phyloP scores from a whole-genome alignment of 2,329 filamentous ascomycete genomes.

The Cordyceps militaris region DNA sequence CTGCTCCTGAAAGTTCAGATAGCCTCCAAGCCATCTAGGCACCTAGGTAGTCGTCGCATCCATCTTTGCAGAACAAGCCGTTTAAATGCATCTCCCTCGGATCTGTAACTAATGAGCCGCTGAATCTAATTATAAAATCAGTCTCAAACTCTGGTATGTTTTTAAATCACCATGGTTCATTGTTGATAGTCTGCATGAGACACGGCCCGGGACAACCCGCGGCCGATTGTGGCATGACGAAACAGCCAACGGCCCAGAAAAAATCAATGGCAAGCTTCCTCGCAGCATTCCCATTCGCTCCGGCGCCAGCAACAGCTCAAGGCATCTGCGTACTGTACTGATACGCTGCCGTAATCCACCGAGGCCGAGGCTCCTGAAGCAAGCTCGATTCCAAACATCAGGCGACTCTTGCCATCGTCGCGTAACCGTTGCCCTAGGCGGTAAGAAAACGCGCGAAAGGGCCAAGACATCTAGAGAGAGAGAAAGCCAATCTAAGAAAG shows the following conservation, averaged over 20 bases:
- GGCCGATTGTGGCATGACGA: conserved; percentile 2
- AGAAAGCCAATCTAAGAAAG: background rate
- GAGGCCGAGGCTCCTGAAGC: conserved; percentile 3
- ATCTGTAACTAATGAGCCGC: too few relatives aligned
- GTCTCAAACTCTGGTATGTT: background rate
- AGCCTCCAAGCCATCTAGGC: too few relatives aligned
- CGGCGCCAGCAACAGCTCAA: background rate
- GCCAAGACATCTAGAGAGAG: background rate
- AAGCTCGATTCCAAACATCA: background rate
- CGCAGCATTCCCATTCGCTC: conserved; percentile 4
- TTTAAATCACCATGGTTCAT: background rate
- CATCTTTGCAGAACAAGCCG: too few relatives aligned
- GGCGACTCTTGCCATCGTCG: too few relatives aligned
- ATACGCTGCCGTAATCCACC: conserved; percentile 4
- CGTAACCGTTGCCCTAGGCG: background rate
- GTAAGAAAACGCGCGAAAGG: background rate
- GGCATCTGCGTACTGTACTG: background rate
- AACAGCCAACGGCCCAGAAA: conserved; percentile 3
- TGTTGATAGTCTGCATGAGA: background rate
- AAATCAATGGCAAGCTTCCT: background rate
- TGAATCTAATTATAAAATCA: too few relatives aligned
- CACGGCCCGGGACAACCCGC: conserved; percentile 8
- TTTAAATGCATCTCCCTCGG: too few relatives aligned
- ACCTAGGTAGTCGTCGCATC: too few relatives aligned
- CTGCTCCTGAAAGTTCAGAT: conserved; percentile 2